These are phyloP conservation scores for Dothistroma septosporum DNA, from an alignment of 2,329 filamentous ascomycete genomes.

Conservation along the genomic window DNA sequence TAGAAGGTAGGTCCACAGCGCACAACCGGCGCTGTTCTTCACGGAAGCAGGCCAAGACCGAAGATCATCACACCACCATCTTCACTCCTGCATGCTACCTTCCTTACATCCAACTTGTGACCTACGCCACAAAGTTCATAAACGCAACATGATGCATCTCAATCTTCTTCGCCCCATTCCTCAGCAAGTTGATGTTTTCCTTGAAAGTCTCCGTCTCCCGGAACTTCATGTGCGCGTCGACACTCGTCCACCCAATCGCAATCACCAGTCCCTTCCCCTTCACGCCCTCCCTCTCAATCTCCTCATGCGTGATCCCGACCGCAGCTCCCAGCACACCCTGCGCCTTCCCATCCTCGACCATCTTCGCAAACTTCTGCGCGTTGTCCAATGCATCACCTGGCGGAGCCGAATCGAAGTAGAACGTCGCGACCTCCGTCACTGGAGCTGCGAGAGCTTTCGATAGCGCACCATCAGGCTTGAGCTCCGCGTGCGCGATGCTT, in stretches of 20 bases:
- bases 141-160: constrained; percentile 47
- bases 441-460: constrained; percentile 36
- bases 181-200: constrained; percentile 40
- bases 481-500: constrained; percentile 35
- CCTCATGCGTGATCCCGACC: constrained; percentile 27
- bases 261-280: constrained; percentile 42
- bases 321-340: constrained; percentile 23
- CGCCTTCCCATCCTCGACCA: constrained; percentile 31
- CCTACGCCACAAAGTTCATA: constrained; percentile 24
- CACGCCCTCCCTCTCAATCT: constrained; percentile 31
- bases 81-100: not conserved
- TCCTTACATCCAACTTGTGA: not conserved
- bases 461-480: constrained; percentile 25
- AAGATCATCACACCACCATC: too few relatives aligned
- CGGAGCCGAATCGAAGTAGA: constrained; percentile 41
- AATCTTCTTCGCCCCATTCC: constrained; percentile 40
- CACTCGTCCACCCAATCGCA: constrained; percentile 51
- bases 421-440: constrained; percentile 48
- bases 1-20: not conserved
- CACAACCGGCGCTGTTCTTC: not conserved
- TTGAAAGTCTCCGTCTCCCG: constrained; percentile 45
- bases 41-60: not conserved
- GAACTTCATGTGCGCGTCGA: constrained; percentile 48
- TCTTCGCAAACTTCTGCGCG: constrained; percentile 39
- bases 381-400: constrained; percentile 32